A percentile compares a stretch with the other conserved stretches of the same genome.
Evolutionary conservation across 2,329 filamentous ascomycete genomes (phyloP).

Genomic region (Fusarium sp.): DNA sequence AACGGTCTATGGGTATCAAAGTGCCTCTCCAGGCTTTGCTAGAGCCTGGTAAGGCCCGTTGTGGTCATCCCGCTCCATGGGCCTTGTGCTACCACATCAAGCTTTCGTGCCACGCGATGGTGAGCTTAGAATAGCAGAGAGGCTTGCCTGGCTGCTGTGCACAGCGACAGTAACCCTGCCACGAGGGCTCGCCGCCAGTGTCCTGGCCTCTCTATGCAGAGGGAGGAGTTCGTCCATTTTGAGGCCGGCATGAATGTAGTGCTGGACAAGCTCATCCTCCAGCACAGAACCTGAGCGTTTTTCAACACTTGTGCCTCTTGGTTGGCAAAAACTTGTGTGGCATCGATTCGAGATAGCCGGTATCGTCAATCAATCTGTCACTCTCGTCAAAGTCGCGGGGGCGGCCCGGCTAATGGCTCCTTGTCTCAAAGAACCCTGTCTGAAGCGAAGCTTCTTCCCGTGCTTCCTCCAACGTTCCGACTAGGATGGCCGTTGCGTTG

Average conservation of each 20-base stretch:
- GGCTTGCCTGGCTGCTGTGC: background rate
- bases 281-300: background rate
- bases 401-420: slow-evolving; percentile 16
- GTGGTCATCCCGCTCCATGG: slow-evolving; percentile 23
- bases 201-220: background rate
- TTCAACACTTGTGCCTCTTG: background rate
- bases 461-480: slow-evolving; percentile 25
- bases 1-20: slow-evolving; percentile 7
- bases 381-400: slow-evolving; percentile 7
- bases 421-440: slow-evolving; percentile 19
- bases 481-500: slow-evolving; percentile 10
- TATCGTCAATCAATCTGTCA: slow-evolving; percentile 22
- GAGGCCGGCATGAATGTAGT: background rate
- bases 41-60: slow-evolving; percentile 17
- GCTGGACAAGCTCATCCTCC: background rate
- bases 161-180: background rate
- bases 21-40: background rate
- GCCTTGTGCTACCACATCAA: slow-evolving; percentile 29
- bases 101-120: slow-evolving; percentile 28
- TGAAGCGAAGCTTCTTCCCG: slow-evolving; percentile 29
- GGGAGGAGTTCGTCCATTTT: background rate
- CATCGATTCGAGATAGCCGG: slow-evolving; percentile 5
- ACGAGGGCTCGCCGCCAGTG: background rate
- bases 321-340: background rate
- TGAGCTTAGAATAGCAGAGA: slow-evolving; percentile 9